Evolutionary conservation across 1,139 yeast genomes (phyloP), one percentile per base, ranked within the genome.

Genomic region (Yamadazyma epiphylla): DNA sequence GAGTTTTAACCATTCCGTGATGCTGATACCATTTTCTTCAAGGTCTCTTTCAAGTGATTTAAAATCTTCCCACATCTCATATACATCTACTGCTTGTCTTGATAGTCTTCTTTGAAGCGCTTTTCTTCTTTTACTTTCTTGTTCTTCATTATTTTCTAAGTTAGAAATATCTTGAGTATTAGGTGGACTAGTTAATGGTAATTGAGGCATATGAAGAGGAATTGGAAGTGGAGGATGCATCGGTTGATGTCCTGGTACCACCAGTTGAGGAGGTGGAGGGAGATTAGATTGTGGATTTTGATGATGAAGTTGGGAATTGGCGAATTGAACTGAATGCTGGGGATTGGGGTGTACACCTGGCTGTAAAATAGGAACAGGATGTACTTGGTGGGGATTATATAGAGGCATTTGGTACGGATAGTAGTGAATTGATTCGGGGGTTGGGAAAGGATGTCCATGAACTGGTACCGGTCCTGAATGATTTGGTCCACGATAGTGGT

Each of bases 1-100:
- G 3, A 58, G 50, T 34, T 58, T 58, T 12, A 59, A 37, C 66
- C 67, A 59, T 35, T 60, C 66, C 7, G 64, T 57, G 5, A 54
- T 45, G 7, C 61, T 45, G 15, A 60, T 49, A 27, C 51, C 59
- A 32, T 55, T 49, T 20, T 50, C 51, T 24, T 46, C 47, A 26
- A 60, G 43, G 20, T 49, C 60, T 27, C 43, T 39, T 29, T 60
- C 65, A 16, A 59, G 38, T 7, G 55, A 48, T 31, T 59, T 60
- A 36, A 57, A 60, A 35, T 60, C 67, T 35, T 60, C 62, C 67
- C 67, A 60, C 65, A 60, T 58, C 38, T 60, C 66, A 36, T 49
- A 58, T 12, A 60, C 41, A 6, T 60, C 55, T 10, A 53, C 43
- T 1, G 64, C 64, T 33, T 58, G 64, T 27, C 65, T 33, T 2